These are phyloP conservation scores for Mortierella polycephala DNA, from an alignment of 371 early-diverging fungal genomes.

Conservation along the genomic window DNA sequence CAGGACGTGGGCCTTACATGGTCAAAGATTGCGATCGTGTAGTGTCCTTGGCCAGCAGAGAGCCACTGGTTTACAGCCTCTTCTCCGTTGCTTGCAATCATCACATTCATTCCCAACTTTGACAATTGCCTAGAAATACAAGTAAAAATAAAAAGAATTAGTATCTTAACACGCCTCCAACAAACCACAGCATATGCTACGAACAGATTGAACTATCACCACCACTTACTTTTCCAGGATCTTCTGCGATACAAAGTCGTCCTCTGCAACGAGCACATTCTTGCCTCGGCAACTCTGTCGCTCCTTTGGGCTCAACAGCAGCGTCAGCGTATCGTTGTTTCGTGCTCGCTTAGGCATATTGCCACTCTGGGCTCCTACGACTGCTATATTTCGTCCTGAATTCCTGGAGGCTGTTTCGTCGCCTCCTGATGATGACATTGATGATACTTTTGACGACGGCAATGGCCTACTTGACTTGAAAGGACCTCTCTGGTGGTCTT, in stretches of 20 bases:
- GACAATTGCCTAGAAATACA: constrained; percentile 33
- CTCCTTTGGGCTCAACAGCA: constrained; percentile 29
- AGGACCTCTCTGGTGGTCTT: too few relatives aligned
- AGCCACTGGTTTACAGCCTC: constrained; percentile 47
- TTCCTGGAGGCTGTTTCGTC: constrained; percentile 10
- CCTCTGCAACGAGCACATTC: constrained; percentile 46
- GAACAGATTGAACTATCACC: not conserved
- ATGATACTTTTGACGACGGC: not conserved
- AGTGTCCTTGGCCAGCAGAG: constrained; percentile 31
- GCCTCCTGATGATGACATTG: constrained; percentile 1
- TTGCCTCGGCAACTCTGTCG: constrained; percentile 31
- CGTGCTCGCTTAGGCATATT: constrained; percentile 35
- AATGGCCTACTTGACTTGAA: not conserved
- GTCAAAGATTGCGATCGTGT: constrained; percentile 48
- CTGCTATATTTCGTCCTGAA: constrained; percentile 15
- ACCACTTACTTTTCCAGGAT: constrained; percentile 41
- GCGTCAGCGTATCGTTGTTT: constrained; percentile 34
- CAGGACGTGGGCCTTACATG: constrained; percentile 19
- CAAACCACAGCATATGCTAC: too few relatives aligned
- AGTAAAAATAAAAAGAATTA: not conserved
- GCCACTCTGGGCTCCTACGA: not conserved
- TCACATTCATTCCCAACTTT: constrained; percentile 48
- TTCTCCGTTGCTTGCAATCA: constrained; percentile 44
- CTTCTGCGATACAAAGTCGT: constrained; percentile 50
- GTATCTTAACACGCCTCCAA: not conserved